Percentiles rank a stretch among this genome's conserved stretches.
Conservation (phyloP, 2,329 filamentous ascomycete species). For the Arthrobotrys pseudoclavata region DNA sequence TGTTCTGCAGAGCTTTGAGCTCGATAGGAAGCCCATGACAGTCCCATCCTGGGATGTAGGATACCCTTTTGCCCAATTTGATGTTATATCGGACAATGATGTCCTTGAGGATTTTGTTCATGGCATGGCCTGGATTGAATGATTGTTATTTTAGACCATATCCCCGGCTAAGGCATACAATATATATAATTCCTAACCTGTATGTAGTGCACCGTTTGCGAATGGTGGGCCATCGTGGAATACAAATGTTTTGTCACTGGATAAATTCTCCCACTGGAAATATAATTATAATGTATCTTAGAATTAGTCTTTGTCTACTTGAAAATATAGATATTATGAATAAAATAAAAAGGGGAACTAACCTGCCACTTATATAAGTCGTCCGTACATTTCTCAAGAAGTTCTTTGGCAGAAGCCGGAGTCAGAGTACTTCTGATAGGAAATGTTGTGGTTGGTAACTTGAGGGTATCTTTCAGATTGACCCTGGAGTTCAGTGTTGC, state of each 20-base stretch:
- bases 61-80: slow-evolving; percentile 79
- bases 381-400: slow-evolving; percentile 84
- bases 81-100: slow-evolving; percentile 87
- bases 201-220: slow-evolving; percentile 90
- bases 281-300: slow-evolving; percentile 60
- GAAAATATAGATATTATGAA: neutral
- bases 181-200: slow-evolving; percentile 65
- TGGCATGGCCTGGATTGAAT: slow-evolving; percentile 77
- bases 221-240: slow-evolving; percentile 97
- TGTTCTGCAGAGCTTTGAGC: slow-evolving; percentile 84
- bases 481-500: slow-evolving; percentile 44
- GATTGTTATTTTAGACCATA: slow-evolving; percentile 2
- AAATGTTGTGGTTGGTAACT: slow-evolving; percentile 80
- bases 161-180: neutral
- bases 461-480: slow-evolving; percentile 66
- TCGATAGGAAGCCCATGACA: slow-evolving; percentile 98
- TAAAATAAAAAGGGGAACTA: slow-evolving; percentile 3
- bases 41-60: slow-evolving; percentile 95
- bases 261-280: slow-evolving; percentile 67
- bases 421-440: slow-evolving; percentile 66
- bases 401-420: slow-evolving; percentile 67
- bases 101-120: slow-evolving; percentile 98
- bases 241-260: slow-evolving; percentile 75
- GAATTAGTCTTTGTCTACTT: neutral
- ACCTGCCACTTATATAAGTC: slow-evolving; percentile 91